Percentiles rank a stretch among this genome's conserved stretches.
Evolutionary conservation across 768 basidiomycete genomes (phyloP).

Genomic region (Sistotremastrum suecicum): DNA sequence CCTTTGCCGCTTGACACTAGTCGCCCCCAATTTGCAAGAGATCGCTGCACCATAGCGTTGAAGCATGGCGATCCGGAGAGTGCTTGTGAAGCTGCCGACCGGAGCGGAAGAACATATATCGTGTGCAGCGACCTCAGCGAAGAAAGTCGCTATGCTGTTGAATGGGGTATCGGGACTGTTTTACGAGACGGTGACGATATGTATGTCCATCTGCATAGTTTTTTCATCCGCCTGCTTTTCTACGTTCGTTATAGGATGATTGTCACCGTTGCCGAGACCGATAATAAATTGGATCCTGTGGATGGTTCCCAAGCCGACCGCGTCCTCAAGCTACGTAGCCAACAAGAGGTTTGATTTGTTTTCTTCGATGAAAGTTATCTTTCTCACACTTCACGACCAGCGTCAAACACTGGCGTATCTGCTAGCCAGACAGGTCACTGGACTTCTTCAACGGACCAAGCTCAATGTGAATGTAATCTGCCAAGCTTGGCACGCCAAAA

Average conservation of each 20-base stretch:
- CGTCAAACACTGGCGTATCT: slow-evolving; percentile 83
- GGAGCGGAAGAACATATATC: slow-evolving; percentile 56
- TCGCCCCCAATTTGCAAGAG: slow-evolving; percentile 76
- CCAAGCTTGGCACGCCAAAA: slow-evolving; percentile 98
- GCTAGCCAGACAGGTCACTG: slow-evolving; percentile 78
- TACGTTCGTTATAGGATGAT: slow-evolving; percentile 36
- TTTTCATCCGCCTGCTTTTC: background rate
- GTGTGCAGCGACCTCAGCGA: slow-evolving; percentile 92
- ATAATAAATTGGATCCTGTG: slow-evolving; percentile 49
- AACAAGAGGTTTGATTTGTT: slow-evolving; percentile 63
- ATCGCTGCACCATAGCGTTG: slow-evolving; percentile 81
- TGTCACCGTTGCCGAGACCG: slow-evolving; percentile 86
- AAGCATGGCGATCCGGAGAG: slow-evolving; percentile 69
- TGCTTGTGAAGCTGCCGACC: slow-evolving; percentile 34
- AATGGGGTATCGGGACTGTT: slow-evolving; percentile 97
- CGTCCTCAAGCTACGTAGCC: slow-evolving; percentile 64
- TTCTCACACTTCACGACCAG: slow-evolving; percentile 22
- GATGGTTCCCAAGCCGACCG: slow-evolving; percentile 66
- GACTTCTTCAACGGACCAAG: slow-evolving; percentile 79
- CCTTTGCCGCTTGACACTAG: slow-evolving; percentile 51
- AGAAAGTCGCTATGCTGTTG: slow-evolving; percentile 87
- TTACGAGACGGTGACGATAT: slow-evolving; percentile 89
- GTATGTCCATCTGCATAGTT: slow-evolving; percentile 19
- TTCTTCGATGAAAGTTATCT: background rate
- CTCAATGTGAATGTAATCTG: slow-evolving; percentile 79